phyloP scores from a whole-genome alignment of 2,329 filamentous ascomycete genomes.

The Corynespora cassiicola region DNA sequence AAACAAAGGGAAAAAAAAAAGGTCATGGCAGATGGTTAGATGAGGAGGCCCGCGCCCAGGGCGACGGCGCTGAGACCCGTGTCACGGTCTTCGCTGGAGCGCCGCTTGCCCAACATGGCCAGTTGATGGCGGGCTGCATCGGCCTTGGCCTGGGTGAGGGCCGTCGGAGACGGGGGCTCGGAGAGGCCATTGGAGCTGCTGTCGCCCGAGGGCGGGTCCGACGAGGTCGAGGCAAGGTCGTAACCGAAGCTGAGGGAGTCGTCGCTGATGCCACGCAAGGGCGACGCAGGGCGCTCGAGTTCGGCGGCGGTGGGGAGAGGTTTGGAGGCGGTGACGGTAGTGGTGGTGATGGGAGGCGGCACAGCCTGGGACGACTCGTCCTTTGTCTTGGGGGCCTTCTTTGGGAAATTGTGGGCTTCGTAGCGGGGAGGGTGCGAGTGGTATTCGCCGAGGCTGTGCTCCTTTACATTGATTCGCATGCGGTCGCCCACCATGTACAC shows the following conservation, averaged over 20 bases:
- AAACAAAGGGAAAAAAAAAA: neutral
- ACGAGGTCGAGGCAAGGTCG: constrained; percentile 32
- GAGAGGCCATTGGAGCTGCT: constrained; percentile 26
- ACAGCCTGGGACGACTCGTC: no score
- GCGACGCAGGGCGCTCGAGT: constrained; percentile 30
- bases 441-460: constrained; percentile 51
- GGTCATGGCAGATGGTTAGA: constrained; percentile 17
- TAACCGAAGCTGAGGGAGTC: constrained; percentile 41
- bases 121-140: constrained; percentile 30
- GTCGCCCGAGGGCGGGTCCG: constrained; percentile 28
- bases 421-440: constrained; percentile 53
- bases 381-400: constrained; percentile 19
- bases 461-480: constrained; percentile 52
- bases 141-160: constrained; percentile 26
- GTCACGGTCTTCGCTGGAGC: constrained; percentile 24
- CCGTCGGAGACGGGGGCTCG: constrained; percentile 34
- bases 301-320: constrained; percentile 4
- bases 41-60: constrained; percentile 27
- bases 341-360: constrained; percentile 3
- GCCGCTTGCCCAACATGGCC: constrained; percentile 23
- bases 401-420: constrained; percentile 47
- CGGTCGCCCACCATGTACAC: constrained; percentile 51
- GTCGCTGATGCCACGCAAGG: constrained; percentile 35
- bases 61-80: constrained; percentile 24
- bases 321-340: constrained; percentile 3